Base-by-base conservation (phyloP, 768 basidiomycete species). In the Kockovaella imperatae region DNA sequence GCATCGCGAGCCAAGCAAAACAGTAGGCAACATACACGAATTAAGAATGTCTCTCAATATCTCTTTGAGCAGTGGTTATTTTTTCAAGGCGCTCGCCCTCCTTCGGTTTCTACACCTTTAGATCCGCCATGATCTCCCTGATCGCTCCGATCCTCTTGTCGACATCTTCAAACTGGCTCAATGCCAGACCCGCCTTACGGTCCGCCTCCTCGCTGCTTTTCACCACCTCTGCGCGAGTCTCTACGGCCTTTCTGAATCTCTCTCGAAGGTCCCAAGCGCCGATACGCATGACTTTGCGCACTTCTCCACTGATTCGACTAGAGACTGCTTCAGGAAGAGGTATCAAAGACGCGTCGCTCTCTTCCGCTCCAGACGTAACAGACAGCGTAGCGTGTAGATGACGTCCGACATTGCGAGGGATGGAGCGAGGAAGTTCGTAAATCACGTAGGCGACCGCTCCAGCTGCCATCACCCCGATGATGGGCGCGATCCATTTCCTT, bases 211-310 rank as follows among this genome's bases (percentile, higher is more conserved):
- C 87, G 36, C 82, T 81, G 41, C 75, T 76, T 60, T 77, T 77
- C 14, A 93, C 88, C 64, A 91, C 87, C 62, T 78, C 79, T 30
- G 76, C 78, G 35, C 81, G 75, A 66, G 84, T 82, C 59, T 97
- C 89, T 76, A 89, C 79, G 15, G 86, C 84, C 3, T 73, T 75
- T 48, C 80, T 77, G 76, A 89, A 93, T 35, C 83, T 78, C 72
- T 87, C 85, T 58, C 78, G 78, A 52, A 91, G 65, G 69, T 96
- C 91, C 87, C 87, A 96, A 18, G 84, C 82, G 17, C 86, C 91
- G 25, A 89, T 70, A 40, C 91, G 77, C 50, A 99, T 74, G 38
- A 99, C 93, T 75, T 96, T 96, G 60, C 93, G 79, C 20, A 88
- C 86, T 77, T 97, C 93, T 30, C 81, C 76, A 44, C 80, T 75